Base-by-base conservation (phyloP, 176 grass and related monocot species). In the Saccharum officinarum region DNA sequence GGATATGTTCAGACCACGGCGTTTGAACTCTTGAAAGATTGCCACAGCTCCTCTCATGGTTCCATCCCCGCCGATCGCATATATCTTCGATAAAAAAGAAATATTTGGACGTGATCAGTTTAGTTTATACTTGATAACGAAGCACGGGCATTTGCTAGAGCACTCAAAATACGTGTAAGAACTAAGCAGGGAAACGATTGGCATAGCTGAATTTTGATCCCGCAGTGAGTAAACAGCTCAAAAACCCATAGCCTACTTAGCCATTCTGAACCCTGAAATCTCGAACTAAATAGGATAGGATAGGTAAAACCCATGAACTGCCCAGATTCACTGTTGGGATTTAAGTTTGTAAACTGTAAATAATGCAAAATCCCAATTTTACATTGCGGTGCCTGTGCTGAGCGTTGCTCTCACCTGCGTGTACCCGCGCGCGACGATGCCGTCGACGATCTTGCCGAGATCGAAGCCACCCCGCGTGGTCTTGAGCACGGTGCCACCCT, bases 1-100 rank as follows among this genome's bases (percentile, higher is more conserved):
- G n/a, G 89, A 89, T 39, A 94, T 92, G 62, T 89, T 91, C 81
- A 98, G 17, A 70, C 89, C 89, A 20, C 97, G 89, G 41, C 78
- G 80, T 49, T 91, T 87, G 4, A 95, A 87, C 79, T 94, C 93
- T 45, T 94, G 46, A 49, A 89, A 98, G 68, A 96, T 89, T 1
- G 89, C 79, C 22, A 94, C 80, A 17, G 92, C 89, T 34, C 97
- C 93, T 86, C 89, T 94, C 93, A 98, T 98, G 16, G 97, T 98
- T 67, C 97, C 97, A 62, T 98, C 97, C 7, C 93, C 93, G 0
- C 96, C 93, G 18, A 95, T 92, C 10, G 72, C 90, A 81, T 98
- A 96, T 10, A 96, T 26, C 97, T 98, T 76, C 8, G 77, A 44
- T n/a, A 41, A 62, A 37, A 10, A 17, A 36, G 6, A 66, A 68